phyloP scores from a whole-genome alignment of 371 early-diverging fungal species.

The Mucor circinelloides region DNA sequence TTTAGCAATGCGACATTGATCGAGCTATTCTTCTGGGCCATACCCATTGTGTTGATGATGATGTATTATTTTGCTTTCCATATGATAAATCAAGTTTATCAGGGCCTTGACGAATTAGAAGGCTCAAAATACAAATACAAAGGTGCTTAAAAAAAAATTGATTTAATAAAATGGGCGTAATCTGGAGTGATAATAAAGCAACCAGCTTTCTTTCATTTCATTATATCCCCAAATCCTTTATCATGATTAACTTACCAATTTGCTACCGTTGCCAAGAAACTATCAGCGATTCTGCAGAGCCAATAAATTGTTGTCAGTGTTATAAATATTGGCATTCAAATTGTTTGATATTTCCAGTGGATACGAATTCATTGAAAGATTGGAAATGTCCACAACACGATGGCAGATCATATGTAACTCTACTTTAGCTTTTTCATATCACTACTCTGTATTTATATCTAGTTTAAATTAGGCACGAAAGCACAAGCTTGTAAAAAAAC shows the following conservation, averaged over 20 bases:
- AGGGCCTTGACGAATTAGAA: constrained; percentile 36
- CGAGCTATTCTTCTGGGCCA: constrained; percentile 35
- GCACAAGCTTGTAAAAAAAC: background rate
- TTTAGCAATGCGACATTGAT: constrained; percentile 9
- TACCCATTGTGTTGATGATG: constrained; percentile 25
- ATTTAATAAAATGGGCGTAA: too few relatives aligned
- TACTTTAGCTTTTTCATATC: background rate
- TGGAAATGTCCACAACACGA: constrained; percentile 93
- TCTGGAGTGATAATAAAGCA: too few relatives aligned
- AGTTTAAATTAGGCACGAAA: background rate
- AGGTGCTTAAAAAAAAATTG: constrained; percentile 28
- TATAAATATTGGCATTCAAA: constrained; percentile 77
- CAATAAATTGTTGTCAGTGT: background rate
- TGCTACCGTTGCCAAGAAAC: constrained; percentile 67
- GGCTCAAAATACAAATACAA: constrained; percentile 42
- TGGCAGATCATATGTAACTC: constrained; percentile 47
- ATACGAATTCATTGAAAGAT: constrained; percentile 60
- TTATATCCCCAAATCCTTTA: background rate
- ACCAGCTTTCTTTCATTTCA: background rate
- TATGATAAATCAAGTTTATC: constrained; percentile 41
- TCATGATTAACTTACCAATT: background rate
- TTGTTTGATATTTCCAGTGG: constrained; percentile 71
- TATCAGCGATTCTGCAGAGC: background rate
- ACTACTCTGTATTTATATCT: background rate
- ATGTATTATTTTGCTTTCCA: constrained; percentile 25